These are phyloP conservation scores for Porogramme epimiltina DNA, from an alignment of 1,284 basidiomycete genomes.

Conservation along the genomic window DNA sequence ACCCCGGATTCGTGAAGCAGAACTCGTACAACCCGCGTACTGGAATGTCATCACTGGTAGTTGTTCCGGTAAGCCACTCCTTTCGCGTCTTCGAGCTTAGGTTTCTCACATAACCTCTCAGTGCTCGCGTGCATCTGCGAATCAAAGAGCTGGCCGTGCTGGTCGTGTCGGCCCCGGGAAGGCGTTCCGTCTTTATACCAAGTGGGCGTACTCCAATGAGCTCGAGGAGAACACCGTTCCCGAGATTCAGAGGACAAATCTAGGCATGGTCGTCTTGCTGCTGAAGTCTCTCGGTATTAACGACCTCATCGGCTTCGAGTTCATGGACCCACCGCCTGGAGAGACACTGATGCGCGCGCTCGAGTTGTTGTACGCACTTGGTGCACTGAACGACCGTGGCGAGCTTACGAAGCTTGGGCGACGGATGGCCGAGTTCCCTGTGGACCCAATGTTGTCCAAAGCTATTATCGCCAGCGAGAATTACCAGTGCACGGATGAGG, in stretches of 20 bases:
- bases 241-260: constrained; percentile 97
- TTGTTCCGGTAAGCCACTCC: constrained; percentile 78
- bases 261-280: constrained; percentile 94
- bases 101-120: constrained; percentile 30
- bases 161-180: constrained; percentile 99
- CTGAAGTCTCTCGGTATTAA: constrained; percentile 97
- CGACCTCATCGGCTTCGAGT: constrained; percentile 97
- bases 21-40: constrained; percentile 97
- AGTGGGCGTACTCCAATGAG: constrained; percentile 95
- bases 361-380: constrained; percentile 93
- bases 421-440: constrained; percentile 98
- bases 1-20: constrained; percentile 97
- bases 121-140: constrained; percentile 96
- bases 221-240: constrained; percentile 96
- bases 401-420: constrained; percentile 96
- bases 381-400: constrained; percentile 94
- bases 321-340: constrained; percentile 97
- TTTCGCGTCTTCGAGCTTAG: neutral
- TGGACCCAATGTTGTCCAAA: constrained; percentile 97
- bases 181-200: constrained; percentile 95
- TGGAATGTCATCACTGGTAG: constrained; percentile 93
- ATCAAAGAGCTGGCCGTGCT: constrained; percentile 95
- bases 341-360: constrained; percentile 97
- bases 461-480: constrained; percentile 94
- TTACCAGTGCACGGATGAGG: constrained; percentile 96